A percentile compares a stretch with the other conserved stretches of the same genome.
phyloP scores from a whole-genome alignment of 257 asterid genomes.

The Ballota nigra region DNA sequence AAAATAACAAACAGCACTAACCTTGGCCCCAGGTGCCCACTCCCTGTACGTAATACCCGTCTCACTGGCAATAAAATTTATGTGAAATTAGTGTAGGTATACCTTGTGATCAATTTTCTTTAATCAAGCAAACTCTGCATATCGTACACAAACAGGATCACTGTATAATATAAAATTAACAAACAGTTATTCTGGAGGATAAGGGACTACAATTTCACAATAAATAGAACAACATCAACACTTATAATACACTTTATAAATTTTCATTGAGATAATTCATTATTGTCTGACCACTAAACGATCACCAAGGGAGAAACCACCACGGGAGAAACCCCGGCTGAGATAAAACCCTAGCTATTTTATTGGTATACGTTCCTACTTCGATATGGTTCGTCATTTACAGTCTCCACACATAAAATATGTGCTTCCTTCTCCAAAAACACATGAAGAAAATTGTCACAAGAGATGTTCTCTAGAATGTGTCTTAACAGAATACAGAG shows the following conservation, averaged over 20 bases:
- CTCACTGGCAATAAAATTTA: conserved; percentile 58
- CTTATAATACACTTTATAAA: conserved; percentile 8
- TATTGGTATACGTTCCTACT: background rate
- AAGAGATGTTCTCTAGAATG: background rate
- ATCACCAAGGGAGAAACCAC: conserved; percentile 10
- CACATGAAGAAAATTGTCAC: background rate
- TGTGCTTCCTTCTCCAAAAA: conserved; percentile 13
- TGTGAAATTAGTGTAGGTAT: conserved; percentile 20
- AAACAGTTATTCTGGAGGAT: background rate
- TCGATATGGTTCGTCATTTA: conserved; percentile 2
- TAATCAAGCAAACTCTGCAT: conserved; percentile 11
- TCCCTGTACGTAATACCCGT: conserved; percentile 95
- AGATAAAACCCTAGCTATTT: background rate
- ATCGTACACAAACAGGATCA: conserved; percentile 10
- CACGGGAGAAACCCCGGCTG: background rate
- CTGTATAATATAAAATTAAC: background rate
- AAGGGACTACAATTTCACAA: conserved; percentile 4
- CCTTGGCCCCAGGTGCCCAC: conserved; percentile 99
- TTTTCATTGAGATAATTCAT: background rate
- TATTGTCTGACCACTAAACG: conserved; percentile 8
- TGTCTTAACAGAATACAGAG: background rate
- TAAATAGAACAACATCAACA: conserved; percentile 1
- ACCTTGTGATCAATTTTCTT: conserved; percentile 2
- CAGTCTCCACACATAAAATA: background rate
- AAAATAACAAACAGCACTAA: conserved; percentile 35